A percentile compares a stretch with the other conserved stretches of the same genome.
phyloP scores from a whole-genome alignment of 2,329 filamentous ascomycete genomes.

The Pseudophaeomoniella oleicola region DNA sequence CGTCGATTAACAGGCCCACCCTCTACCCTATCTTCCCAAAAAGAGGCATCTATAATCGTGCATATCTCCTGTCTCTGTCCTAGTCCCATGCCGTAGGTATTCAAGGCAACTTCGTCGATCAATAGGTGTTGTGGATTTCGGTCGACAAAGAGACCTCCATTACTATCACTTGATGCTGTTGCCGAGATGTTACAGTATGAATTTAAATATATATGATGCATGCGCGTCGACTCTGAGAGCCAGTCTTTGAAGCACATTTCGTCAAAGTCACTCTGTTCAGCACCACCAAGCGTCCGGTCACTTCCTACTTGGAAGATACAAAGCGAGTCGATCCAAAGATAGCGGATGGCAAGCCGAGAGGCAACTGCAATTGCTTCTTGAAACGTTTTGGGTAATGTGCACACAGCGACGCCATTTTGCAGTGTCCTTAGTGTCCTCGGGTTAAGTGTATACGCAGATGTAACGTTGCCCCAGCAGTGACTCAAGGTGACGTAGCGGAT shows the following conservation, averaged over 20 bases:
- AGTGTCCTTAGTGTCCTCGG: neutral
- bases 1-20: constrained; percentile 1
- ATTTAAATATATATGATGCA: constrained; percentile 14
- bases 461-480: constrained; percentile 8
- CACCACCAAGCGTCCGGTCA: too few relatives aligned
- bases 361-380: constrained; percentile 13
- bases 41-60: neutral
- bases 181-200: constrained; percentile 12
- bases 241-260: constrained; percentile 9
- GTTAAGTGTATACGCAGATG: constrained; percentile 1
- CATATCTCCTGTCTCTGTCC: neutral
- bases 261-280: too few relatives aligned
- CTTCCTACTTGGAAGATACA: constrained; percentile 20
- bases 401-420: constrained; percentile 1
- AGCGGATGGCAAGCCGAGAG: constrained; percentile 11
- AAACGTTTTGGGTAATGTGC: constrained; percentile 10
- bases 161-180: constrained; percentile 2
- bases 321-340: constrained; percentile 18
- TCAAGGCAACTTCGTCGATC: neutral
- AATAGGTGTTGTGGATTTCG: neutral
- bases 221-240: constrained; percentile 10
- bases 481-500: constrained; percentile 5
- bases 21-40: neutral
- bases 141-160: constrained; percentile 4
- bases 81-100: neutral